Evolutionary conservation across 2,329 filamentous ascomycete genomes (phyloP), one percentile per base, ranked within the genome.

Genomic region (Fusarium goolgardi): DNA sequence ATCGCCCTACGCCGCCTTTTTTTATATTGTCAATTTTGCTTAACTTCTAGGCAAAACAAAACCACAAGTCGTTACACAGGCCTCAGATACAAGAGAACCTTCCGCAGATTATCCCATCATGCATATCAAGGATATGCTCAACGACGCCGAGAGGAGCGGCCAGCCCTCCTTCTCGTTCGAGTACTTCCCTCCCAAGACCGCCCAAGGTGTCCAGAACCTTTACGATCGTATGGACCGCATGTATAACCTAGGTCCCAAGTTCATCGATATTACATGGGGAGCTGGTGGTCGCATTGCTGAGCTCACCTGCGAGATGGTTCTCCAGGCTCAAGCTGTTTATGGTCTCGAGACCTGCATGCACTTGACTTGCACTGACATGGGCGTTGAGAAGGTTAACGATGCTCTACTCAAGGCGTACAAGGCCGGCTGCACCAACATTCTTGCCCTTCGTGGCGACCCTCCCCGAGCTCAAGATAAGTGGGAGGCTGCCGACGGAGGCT

Each of bases 181-280:
- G 81, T 99, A 97, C 85, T 99, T 99, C 82, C 96, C 96, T 52
- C 96, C 96, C 39, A 99, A 99, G 84, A 99, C 96, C 10, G 91
- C 93, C 13, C 93, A 96, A 82, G 96, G 96, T 85, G 95, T 99
- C 15, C 96, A 99, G 83, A 99, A 99, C 80, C 90, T 99, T 60
- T 99, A 99, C 85, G 96, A 99, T 75, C 93, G 96, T 73, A 98
- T 99, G 92, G 96, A 99, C 81, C 94, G 94, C 81, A 99, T 99
- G 96, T 94, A 97, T 81, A 88, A 91, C 75, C 88, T 96, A 68
- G 96, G 94, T 3, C 96, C 95, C 68, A 91, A 94, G 76, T 99
- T 99, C 83, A 94, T 99, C 78, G 96, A 99, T 80, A 91, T 99
- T 76, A 99, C 96, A 67, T 99, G 96, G 96, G 96, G 96, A 68